phyloP scores from a whole-genome alignment of 805 yeast genomes.

The Candida mattraensis region DNA sequence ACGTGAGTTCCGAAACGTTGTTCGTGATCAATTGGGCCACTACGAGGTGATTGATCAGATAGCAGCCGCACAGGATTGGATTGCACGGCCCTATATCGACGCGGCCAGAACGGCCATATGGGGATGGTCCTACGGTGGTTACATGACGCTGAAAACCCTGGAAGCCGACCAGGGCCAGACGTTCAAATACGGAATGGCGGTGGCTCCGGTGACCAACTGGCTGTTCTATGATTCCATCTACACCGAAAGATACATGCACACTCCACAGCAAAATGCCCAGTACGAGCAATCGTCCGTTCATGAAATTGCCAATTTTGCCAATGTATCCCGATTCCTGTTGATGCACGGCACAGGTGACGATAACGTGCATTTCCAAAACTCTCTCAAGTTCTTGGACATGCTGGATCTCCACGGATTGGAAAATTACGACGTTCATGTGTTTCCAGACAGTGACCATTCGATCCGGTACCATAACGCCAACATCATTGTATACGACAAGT shows the following conservation, averaged over 20 bases:
- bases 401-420: slow-evolving; percentile 73
- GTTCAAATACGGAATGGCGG: slow-evolving; percentile 89
- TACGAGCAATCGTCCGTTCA: slow-evolving; percentile 59
- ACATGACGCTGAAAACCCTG: slow-evolving; percentile 82
- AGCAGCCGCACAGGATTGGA: slow-evolving; percentile 76
- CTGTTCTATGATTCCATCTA: slow-evolving; percentile 85
- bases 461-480: slow-evolving; percentile 74
- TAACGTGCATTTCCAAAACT: slow-evolving; percentile 93
- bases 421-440: slow-evolving; percentile 76
- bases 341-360: slow-evolving; percentile 99
- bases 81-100: slow-evolving; percentile 62
- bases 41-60: slow-evolving; percentile 87
- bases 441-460: slow-evolving; percentile 80
- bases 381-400: slow-evolving; percentile 72
- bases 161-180: slow-evolving; percentile 75
- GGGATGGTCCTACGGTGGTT: slow-evolving; percentile 99
- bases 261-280: slow-evolving; percentile 63
- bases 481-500: slow-evolving; percentile 64
- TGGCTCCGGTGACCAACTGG: slow-evolving; percentile 98
- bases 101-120: slow-evolving; percentile 73
- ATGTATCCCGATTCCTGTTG: slow-evolving; percentile 66
- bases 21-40: slow-evolving; percentile 78
- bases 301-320: slow-evolving; percentile 54
- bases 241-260: slow-evolving; percentile 92
- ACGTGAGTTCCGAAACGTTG: slow-evolving; percentile 69